Evolutionary conservation across 768 basidiomycete genomes (phyloP), one percentile per base, ranked within the genome.

Genomic region (Mycena epipterygia): DNA sequence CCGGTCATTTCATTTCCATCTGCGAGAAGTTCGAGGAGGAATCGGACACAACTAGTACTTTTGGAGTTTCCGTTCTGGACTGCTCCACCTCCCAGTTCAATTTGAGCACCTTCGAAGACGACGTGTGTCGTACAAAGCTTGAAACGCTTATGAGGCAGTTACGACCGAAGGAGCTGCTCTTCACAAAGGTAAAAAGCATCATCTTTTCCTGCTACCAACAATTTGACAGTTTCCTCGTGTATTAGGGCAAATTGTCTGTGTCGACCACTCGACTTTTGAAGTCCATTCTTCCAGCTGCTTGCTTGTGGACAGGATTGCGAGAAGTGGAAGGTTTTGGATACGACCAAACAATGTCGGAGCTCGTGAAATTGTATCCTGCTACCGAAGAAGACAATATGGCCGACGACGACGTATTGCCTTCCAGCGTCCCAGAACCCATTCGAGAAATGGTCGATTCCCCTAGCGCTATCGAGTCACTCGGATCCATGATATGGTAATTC

Each of bases 81-180:
- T 97, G 96, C 68, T 89, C 98, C 4, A 99, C 98, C 0, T 97
- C 95, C 51, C 94, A 97, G 79, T 99, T 99, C 85, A 92, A 95
- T 76, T 78, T 99, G 76, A 93, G 94, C 64, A 85, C 88, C 0
- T 98, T 99, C 79, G 89, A 93, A 67, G 98, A 99, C 74, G 98
- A 99, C 78, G 86, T 95, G 16, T 97, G 94, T 77, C 88, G 95
- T 37, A 99, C 98, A 5, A 93, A 91, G 78, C 81, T 99, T 67
- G 98, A 99, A 82, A 99, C 98, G 0, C 84, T 98, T 75, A 89
- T 98, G 83, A 87, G 97, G 71, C 96, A 97, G 79, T 83, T 98
- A 63, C 85, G 96, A 42, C 95, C 95, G 1, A 97, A 97, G 80
- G 97, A 98, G 79, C 79, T 97, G n/a, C 78, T 98, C 8, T 94